phyloP scores from a whole-genome alignment of 2,329 filamentous ascomycete species.

The Botrytis tulipae region DNA sequence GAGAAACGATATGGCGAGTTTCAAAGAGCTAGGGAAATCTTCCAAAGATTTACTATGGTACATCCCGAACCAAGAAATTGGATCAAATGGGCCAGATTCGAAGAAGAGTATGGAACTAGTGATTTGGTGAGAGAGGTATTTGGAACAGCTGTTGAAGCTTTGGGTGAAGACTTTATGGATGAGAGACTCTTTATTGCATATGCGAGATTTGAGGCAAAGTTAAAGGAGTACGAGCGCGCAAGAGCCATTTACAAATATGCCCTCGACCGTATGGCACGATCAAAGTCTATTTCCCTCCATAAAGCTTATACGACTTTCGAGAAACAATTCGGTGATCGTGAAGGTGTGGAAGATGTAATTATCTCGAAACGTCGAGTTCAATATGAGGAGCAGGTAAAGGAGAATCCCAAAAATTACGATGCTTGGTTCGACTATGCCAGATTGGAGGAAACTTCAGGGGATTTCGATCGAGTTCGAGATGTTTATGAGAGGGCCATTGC shows the following conservation, averaged over 20 bases:
- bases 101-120: constrained; percentile 91
- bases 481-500: constrained; percentile 95
- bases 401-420: constrained; percentile 96
- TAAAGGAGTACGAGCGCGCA: constrained; percentile 93
- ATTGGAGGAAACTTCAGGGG: constrained; percentile 81
- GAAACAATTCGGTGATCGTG: constrained; percentile 92
- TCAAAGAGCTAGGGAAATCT: constrained; percentile 85
- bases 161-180: constrained; percentile 94
- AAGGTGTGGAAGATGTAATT: constrained; percentile 93
- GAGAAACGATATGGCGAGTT: constrained; percentile 95
- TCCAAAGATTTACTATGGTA: constrained; percentile 83
- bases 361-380: constrained; percentile 89
- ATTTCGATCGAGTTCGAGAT: constrained; percentile 81
- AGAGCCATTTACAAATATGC: constrained; percentile 97
- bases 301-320: constrained; percentile 97
- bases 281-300: constrained; percentile 79
- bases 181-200: constrained; percentile 95
- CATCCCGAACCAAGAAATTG: constrained; percentile 94
- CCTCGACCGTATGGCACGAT: constrained; percentile 84
- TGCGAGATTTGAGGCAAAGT: constrained; percentile 88
- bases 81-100: constrained; percentile 98
- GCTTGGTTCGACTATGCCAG: constrained; percentile 94
- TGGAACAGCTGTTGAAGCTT: constrained; percentile 78
- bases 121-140: constrained; percentile 92
- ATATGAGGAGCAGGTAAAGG: constrained; percentile 91